These are phyloP conservation scores for Mimosa pudica DNA, from an alignment of 306 rosid genomes.

Conservation along the genomic window DNA sequence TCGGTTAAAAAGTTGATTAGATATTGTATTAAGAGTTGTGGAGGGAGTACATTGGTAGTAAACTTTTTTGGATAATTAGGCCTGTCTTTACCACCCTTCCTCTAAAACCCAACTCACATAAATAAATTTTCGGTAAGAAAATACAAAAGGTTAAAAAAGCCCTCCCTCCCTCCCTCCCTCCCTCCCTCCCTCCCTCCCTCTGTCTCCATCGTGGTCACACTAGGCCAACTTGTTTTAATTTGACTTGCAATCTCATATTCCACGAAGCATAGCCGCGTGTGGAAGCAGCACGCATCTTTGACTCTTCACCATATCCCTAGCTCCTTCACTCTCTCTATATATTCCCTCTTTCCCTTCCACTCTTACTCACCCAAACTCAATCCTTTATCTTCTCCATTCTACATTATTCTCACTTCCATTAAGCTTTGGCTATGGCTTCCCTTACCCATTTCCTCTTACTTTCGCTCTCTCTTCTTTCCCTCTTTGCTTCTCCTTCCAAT, in stretches of 20 bases:
- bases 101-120: no score
- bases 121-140: no score
- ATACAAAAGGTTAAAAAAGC: no score
- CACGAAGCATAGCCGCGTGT: neutral
- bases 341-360: neutral
- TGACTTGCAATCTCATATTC: neutral
- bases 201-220: no score
- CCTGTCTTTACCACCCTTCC: no score
- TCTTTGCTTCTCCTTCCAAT: slow-evolving; percentile 38
- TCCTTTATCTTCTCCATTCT: neutral
- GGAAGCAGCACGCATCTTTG: neutral
- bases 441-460: slow-evolving; percentile 23
- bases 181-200: neutral
- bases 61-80: no score
- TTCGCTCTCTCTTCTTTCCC: slow-evolving; percentile 33
- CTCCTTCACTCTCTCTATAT: neutral
- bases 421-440: slow-evolving; percentile 39
- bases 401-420: neutral
- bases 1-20: no score
- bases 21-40: no score
- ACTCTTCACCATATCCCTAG: neutral
- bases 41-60: no score
- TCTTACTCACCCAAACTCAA: neutral
- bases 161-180: neutral
- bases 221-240: neutral